A percentile compares a stretch with the other conserved stretches of the same genome.
Evolutionary conservation across 2,329 filamentous ascomycete genomes (phyloP).

Genomic region (Microthyrium microscopicum): DNA sequence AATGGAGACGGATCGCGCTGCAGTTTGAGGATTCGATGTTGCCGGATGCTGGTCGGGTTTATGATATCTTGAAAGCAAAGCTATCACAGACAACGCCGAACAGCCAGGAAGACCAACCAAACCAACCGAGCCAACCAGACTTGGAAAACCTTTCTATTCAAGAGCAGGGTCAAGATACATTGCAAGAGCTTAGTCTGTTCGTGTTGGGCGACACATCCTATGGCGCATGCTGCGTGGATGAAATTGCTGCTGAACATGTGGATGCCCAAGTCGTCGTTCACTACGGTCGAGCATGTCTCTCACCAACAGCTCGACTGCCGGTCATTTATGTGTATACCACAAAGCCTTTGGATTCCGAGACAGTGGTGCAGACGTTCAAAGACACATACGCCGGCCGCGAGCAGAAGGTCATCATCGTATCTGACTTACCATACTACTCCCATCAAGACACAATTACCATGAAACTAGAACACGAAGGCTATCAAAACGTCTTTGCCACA

Average conservation of each 20-base stretch:
- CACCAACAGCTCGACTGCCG: conserved; percentile 70
- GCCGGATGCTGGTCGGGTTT: conserved; percentile 66
- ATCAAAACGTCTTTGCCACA: conserved; percentile 51
- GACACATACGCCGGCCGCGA: conserved; percentile 48
- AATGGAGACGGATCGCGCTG: conserved; percentile 66
- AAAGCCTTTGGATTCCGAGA: conserved; percentile 46
- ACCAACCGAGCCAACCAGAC: conserved; percentile 1
- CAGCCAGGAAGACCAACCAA: not conserved
- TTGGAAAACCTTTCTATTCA: too few species aligned
- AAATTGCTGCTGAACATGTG: conserved; percentile 88
- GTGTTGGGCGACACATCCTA: conserved; percentile 94
- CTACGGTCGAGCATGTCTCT: conserved; percentile 83
- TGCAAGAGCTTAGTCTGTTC: conserved; percentile 41
- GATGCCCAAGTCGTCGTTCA: conserved; percentile 84
- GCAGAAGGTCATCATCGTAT: conserved; percentile 61
- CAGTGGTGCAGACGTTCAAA: conserved; percentile 44
- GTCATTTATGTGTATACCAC: conserved; percentile 84
- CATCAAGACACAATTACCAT: conserved; percentile 47
- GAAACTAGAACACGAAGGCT: conserved; percentile 45
- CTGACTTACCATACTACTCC: conserved; percentile 72
- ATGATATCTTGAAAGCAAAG: conserved; percentile 43
- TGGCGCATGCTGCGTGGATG: conserved; percentile 91
- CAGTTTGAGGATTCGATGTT: conserved; percentile 95
- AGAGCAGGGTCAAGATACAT: conserved; percentile 9
- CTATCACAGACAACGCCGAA: conserved; percentile 15